Base-by-base conservation (phyloP, 345 rosid species). In the Brassica nigra region DNA sequence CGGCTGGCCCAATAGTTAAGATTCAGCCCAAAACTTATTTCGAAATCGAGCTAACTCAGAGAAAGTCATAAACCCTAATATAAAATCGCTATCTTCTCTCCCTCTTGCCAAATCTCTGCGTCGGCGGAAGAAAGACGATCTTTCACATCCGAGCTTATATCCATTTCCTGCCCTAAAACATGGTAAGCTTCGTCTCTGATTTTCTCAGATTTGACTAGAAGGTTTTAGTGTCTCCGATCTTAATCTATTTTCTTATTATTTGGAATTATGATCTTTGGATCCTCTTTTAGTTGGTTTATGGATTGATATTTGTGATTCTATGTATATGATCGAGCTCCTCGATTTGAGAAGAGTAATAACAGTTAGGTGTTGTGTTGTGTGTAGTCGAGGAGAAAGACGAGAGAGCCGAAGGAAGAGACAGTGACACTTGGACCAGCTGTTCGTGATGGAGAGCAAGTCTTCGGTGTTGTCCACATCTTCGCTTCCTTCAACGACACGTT, bases 401-500 rank as follows among this genome's bases (percentile, higher is more conserved):
- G 92, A 73, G 98, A 93, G 83, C 95, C 95, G 16, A 93, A 93
- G 91, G 98, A 88, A 55, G 98, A 93, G 68, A 89, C 76, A 62
- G 91, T 92, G 23, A 90, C 88, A 0, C 97, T 90, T 55, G 95
- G 95, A 31, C 97, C 98, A 2, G 83, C 90, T 49, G 89, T 90
- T 29, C 83, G 88, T 14, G 97, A 91, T 5, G 98, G 97, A 18
- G 98, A 91, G 83, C 83, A 84, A 39, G 95, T 86, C 62, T 91
- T 93, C 8, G 98, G 98, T 1, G 97, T 91, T 6, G 98, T 93
- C 14, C 98, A 91, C 81, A 89, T 91, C 29, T 93, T 88, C 78
- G 98, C 98, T 12, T 93, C 98, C 0, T 93, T 93, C 83, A 93
- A 93, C 57, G 98, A 93, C 74, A 93, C 98, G 3, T 93, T 93